Evolutionary conservation across 768 basidiomycete genomes (phyloP), one percentile per base, ranked within the genome.

Genomic region (Inosperma sp.): DNA sequence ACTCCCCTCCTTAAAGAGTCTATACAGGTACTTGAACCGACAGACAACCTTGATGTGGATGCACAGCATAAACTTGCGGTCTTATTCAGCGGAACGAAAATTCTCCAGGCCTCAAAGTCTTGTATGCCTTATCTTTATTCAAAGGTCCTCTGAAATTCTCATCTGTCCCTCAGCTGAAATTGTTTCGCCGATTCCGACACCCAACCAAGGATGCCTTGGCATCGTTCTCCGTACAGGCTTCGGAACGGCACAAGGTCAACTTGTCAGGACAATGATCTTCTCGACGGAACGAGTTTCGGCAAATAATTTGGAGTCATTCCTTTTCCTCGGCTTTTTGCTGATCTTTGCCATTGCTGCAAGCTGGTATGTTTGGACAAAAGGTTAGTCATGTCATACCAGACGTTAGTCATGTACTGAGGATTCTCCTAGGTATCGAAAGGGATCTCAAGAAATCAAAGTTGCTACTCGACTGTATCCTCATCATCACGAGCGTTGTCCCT

Each of bases 241-340:
- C 62, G 96, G 96, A 7, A 99, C 96, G 8, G 84, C 93, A 1
- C 96, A 99, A 65, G 96, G 96, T 31, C 92, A 95, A 68, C 83
- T 99, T 27, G 94, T 99, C 26, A 77, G 95, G 50, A 98, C 96
- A 0, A 99, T 98, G 96, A 93, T 99, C 51, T 99, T 98, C 73
- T 93, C 92, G 12, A 93, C 92, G 0, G 96, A 99, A 62, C 88
- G 93, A 5, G 85, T 99, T 17, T 91, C 93, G 7, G 96, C 96
- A 21, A 98, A 98, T 70, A 98, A 95, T 67, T 43, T 88, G 53
- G 96, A 99, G 65, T 86, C 86, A 0, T 98, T 97, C 82, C 70
- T 97, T 51, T 99, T 99, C 72, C 97, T 99, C 54, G 96, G 93
- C 3, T 98, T 99, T 78, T 74, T 98, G 13, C 82, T 98, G 48